Conservation (phyloP, 2,329 filamentous ascomycete genomes). For the Apiospora marii region DNA sequence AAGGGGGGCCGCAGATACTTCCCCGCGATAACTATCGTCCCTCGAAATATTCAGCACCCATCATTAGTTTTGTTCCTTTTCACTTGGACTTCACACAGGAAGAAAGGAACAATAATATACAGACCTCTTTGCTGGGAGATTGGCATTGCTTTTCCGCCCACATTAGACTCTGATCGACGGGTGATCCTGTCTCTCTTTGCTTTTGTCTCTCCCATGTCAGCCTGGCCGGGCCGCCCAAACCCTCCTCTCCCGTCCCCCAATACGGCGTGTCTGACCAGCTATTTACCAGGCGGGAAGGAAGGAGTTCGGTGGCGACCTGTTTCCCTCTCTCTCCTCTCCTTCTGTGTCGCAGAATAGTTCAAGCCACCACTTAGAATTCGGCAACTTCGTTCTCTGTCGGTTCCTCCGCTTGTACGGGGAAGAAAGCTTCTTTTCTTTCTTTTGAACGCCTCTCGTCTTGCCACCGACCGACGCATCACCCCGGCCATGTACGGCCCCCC, state of each 20-base stretch:
- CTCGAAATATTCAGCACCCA: background rate
- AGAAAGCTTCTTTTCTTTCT: background rate
- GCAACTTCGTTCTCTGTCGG: background rate
- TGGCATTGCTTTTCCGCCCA: background rate
- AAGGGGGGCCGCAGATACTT: background rate
- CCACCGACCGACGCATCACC: background rate
- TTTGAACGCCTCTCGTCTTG: background rate
- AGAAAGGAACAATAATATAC: background rate
- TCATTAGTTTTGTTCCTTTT: too few species aligned
- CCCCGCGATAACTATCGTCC: background rate
- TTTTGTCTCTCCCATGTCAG: constrained; percentile 3
- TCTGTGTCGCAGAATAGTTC: background rate
- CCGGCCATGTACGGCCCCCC: constrained; percentile 2
- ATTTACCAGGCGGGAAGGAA: background rate
- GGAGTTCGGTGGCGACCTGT: background rate
- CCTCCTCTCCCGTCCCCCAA: background rate
- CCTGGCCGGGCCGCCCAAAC: background rate
- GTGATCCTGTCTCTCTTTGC: constrained; percentile 11
- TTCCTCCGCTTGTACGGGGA: background rate
- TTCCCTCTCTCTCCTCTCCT: background rate
- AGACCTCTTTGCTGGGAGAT: too few species aligned
- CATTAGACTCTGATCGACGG: constrained; percentile 4
- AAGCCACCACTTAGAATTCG: background rate
- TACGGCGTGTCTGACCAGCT: background rate
- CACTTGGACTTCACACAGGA: background rate